phyloP scores from a whole-genome alignment of 768 basidiomycete genomes.

The Agaricus sinodeliciosus region DNA sequence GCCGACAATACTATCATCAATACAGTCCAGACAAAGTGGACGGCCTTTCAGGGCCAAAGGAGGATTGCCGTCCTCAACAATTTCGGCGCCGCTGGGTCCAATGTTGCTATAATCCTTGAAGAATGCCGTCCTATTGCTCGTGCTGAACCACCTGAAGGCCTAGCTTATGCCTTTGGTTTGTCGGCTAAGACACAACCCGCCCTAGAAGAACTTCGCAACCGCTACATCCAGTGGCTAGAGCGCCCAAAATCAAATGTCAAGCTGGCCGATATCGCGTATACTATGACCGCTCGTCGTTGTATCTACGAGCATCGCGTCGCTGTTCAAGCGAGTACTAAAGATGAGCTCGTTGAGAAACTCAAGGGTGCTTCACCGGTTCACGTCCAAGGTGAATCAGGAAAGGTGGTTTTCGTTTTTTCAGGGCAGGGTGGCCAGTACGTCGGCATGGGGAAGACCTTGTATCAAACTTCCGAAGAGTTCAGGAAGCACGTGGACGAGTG shows the following conservation, averaged over 20 bases:
- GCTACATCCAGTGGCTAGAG: constrained; percentile 44
- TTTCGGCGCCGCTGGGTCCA: constrained; percentile 73
- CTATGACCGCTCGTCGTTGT: constrained; percentile 59
- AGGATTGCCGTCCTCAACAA: constrained; percentile 65
- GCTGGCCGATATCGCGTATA: constrained; percentile 52
- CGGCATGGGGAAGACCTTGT: constrained; percentile 57
- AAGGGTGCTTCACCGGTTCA: constrained; percentile 25
- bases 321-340: constrained; percentile 33
- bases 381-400: constrained; percentile 18
- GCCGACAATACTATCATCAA: constrained; percentile 46
- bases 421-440: constrained; percentile 67
- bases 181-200: constrained; percentile 51
- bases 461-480: constrained; percentile 43
- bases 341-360: constrained; percentile 44
- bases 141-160: constrained; percentile 4
- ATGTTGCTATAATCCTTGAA: constrained; percentile 55
- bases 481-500: constrained; percentile 50
- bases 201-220: constrained; percentile 38
- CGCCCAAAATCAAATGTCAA: constrained; percentile 20
- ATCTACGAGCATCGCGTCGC: constrained; percentile 47
- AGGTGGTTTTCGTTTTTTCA: constrained; percentile 61
- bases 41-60: constrained; percentile 19
- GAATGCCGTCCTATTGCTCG: constrained; percentile 24
- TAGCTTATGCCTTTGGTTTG: constrained; percentile 45
- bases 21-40: constrained; percentile 37